Percentiles rank a stretch among this genome's conserved stretches.
Conservation (phyloP, 2,329 filamentous ascomycete species). For the Periconia sp. region DNA sequence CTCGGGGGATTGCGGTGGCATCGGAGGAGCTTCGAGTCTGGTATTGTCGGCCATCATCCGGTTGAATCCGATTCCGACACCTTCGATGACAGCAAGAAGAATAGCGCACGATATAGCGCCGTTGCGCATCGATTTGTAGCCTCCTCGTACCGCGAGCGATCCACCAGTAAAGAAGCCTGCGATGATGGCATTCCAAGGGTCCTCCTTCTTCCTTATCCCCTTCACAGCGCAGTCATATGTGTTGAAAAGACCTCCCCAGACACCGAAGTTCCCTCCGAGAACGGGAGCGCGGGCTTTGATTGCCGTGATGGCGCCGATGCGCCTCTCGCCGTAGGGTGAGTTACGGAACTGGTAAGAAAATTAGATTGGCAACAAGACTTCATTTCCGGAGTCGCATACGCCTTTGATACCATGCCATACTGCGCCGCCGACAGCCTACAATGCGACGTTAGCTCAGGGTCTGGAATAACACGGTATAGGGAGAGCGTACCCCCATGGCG, state of each 20-base stretch:
- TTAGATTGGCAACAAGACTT: too few relatives aligned
- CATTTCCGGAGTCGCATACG: conserved; percentile 67
- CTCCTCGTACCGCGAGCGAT: conserved; percentile 87
- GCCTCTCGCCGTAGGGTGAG: conserved; percentile 79
- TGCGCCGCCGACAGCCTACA: conserved; percentile 51
- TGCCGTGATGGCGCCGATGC: conserved; percentile 92
- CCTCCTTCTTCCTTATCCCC: conserved; percentile 90
- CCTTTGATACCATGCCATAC: conserved; percentile 98
- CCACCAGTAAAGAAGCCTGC: conserved; percentile 93
- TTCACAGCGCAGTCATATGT: conserved; percentile 98
- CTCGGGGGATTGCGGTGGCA: conserved; percentile 45
- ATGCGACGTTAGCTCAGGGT: conserved; percentile 15
- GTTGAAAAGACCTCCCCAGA: conserved; percentile 95
- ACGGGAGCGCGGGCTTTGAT: conserved; percentile 98
- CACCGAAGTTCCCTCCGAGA: conserved; percentile 95
- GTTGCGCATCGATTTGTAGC: conserved; percentile 89
- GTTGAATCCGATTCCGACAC: conserved; percentile 94
- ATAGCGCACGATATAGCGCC: conserved; percentile 96
- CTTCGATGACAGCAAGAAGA: conserved; percentile 93
- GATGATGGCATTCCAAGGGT: conserved; percentile 97
- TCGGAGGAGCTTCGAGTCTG: conserved; percentile 69
- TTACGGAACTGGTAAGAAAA: conserved; percentile 43
- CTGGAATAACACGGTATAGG: background rate
- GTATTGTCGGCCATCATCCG: conserved; percentile 92
- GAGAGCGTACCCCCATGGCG: conserved; percentile 82